phyloP scores from a whole-genome alignment of 2,329 filamentous ascomycete genomes.

The Davidsoniella virescens region DNA sequence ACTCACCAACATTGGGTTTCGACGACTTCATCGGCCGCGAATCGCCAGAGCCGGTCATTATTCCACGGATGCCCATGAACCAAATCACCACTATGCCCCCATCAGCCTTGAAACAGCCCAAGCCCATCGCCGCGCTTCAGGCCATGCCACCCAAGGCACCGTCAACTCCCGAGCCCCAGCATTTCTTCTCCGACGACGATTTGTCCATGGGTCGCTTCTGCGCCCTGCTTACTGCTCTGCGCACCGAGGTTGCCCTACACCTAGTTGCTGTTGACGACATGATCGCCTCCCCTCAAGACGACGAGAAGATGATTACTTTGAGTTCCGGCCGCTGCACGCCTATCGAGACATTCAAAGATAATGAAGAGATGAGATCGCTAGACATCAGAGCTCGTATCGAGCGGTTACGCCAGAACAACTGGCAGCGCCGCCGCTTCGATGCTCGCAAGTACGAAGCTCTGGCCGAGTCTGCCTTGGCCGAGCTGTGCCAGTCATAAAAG shows the following conservation, averaged over 20 bases:
- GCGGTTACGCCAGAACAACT: slow-evolving; percentile 35
- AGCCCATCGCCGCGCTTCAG: slow-evolving; percentile 4
- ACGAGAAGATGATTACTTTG: slow-evolving; percentile 12
- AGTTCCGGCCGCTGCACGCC: slow-evolving; percentile 11
- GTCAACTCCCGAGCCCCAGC: slow-evolving; percentile 1
- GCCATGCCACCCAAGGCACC: slow-evolving; percentile 2
- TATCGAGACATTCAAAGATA: slow-evolving; percentile 15
- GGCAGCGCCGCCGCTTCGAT: slow-evolving; percentile 41
- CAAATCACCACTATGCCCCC: slow-evolving; percentile 12
- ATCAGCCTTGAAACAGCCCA: slow-evolving; percentile 11
- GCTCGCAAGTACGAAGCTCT: slow-evolving; percentile 35
- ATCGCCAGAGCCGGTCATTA: slow-evolving; percentile 13
- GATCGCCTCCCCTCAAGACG: slow-evolving; percentile 16
- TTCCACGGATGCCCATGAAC: slow-evolving; percentile 9
- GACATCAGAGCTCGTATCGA: slow-evolving; percentile 37
- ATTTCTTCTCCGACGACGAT: slow-evolving; percentile 22
- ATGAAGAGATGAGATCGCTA: slow-evolving; percentile 23
- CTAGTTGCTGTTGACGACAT: slow-evolving; percentile 29
- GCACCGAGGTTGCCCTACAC: slow-evolving; percentile 33
- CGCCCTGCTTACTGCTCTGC: slow-evolving; percentile 30
- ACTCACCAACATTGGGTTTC: slow-evolving; percentile 43
- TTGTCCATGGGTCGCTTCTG: slow-evolving; percentile 33
- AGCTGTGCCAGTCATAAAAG: slow-evolving; percentile 21
- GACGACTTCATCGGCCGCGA: slow-evolving; percentile 24
- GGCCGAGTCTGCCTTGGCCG: slow-evolving; percentile 33